Conservation (phyloP, 352 stramenopile genomes). For the Phytophthora foliorum region DNA sequence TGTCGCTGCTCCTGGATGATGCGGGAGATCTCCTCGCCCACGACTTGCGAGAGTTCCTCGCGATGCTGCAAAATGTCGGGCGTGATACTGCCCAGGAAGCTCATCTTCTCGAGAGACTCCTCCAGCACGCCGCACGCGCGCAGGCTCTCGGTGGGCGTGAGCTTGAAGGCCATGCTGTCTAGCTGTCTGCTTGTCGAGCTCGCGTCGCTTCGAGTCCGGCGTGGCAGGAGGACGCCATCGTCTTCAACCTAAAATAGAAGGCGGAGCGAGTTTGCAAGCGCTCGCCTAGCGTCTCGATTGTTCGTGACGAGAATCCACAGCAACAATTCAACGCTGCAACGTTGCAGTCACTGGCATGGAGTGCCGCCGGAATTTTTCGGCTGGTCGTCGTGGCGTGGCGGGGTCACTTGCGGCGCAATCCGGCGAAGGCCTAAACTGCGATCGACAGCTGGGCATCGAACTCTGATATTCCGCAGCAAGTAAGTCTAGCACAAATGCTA, state of each 20-base stretch:
- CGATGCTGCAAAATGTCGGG: conserved; percentile 93
- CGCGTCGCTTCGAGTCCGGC: conserved; percentile 25
- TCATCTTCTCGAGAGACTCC: conserved; percentile 93
- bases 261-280: no score
- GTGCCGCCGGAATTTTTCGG: conserved; percentile 17
- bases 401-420: not conserved
- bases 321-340: conserved; percentile 4
- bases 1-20: conserved; percentile 93
- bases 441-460: not conserved
- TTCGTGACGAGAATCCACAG: conserved; percentile 28
- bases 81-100: conserved; percentile 92
- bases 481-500: not conserved
- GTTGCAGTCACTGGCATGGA: conserved; percentile 19
- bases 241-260: conserved; percentile 30
- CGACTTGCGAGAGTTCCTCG: conserved; percentile 93
- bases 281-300: conserved; percentile 15
- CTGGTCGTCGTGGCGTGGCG: not conserved
- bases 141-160: conserved; percentile 74
- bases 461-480: conserved; percentile 1
- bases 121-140: conserved; percentile 87
- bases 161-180: conserved; percentile 58
- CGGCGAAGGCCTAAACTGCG: not conserved
- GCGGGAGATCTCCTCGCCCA: conserved; percentile 94
- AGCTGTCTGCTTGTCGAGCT: not conserved
- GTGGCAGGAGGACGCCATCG: conserved; percentile 5